Percentiles rank a stretch among this genome's conserved stretches.
These are phyloP conservation scores for Ustilago nuda DNA, from an alignment of 1,284 basidiomycete species.

Conservation along the genomic window DNA sequence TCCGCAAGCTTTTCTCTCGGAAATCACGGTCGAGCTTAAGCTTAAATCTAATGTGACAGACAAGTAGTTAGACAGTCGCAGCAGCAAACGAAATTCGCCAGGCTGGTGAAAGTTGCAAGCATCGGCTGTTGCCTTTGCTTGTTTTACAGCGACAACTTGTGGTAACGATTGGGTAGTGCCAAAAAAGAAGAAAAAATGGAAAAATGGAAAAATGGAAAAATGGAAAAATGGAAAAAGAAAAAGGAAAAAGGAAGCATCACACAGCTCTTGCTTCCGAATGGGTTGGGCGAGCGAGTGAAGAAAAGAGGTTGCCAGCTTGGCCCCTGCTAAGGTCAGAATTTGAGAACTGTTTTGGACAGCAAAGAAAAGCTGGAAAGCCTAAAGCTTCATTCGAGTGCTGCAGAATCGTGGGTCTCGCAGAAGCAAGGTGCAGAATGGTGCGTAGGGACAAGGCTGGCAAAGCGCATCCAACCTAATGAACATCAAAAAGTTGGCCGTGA, in stretches of 20 bases:
- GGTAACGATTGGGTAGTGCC: too few species aligned
- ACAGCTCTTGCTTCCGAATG: too few species aligned
- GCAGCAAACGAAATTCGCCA: not conserved
- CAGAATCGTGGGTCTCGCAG: not conserved
- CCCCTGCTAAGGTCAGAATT: not conserved
- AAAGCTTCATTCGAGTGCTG: constrained; percentile 9
- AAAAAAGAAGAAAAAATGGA: not conserved
- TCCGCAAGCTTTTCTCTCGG: not conserved
- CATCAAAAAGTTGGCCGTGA: not conserved
- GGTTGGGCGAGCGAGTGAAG: not conserved
- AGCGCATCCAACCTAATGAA: not conserved
- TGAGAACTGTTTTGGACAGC: not conserved
- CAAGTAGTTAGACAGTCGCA: not conserved
- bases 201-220: too few species aligned
- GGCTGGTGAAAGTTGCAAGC: not conserved
- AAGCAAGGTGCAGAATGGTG: not conserved
- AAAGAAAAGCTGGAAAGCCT: constrained; percentile 1
- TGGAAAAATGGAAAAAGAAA: too few species aligned
- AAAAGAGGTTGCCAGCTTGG: not conserved
- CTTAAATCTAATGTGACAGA: constrained; percentile 5
- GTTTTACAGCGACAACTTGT: not conserved
- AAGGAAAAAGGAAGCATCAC: not conserved
- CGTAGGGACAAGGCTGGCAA: not conserved
- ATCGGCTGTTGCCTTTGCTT: not conserved
- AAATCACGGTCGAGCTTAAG: not conserved